Conservation (phyloP, 208 protist species). For the Spongospora subterranea region DNA sequence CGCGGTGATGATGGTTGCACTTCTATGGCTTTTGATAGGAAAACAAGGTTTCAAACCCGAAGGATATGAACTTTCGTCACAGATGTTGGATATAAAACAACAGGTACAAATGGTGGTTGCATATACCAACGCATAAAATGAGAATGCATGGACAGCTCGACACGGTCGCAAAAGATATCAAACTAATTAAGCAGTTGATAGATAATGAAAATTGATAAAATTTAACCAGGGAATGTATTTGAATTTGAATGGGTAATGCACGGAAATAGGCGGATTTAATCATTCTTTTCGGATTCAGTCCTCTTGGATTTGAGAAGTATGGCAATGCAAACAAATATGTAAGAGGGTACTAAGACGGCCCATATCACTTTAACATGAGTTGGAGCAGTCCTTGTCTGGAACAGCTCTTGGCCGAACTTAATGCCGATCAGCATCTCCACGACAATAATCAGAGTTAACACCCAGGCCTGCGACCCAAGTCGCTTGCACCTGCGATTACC, state of each 20-base stretch:
- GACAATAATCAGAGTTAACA: conserved; percentile 12
- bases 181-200: too few species aligned
- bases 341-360: not conserved
- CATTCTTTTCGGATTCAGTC: not conserved
- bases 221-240: too few species aligned
- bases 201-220: too few species aligned
- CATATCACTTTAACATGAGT: conserved; percentile 33
- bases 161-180: too few species aligned
- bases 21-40: not conserved
- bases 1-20: not conserved
- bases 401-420: not conserved
- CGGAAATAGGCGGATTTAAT: too few species aligned
- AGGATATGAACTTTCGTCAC: too few species aligned
- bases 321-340: conserved; percentile 33
- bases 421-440: conserved; percentile 43
- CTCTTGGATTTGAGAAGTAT: conserved; percentile 20
- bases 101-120: too few species aligned
- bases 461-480: conserved; percentile 46
- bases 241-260: too few species aligned
- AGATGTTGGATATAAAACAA: too few species aligned
- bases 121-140: too few species aligned
- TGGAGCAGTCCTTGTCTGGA: not conserved
- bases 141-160: too few species aligned
- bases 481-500: conserved; percentile 38
- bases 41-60: too few species aligned